A percentile compares a stretch with the other conserved stretches of the same genome.
phyloP scores from a whole-genome alignment of 2,329 filamentous ascomycete species.

The Tolypocladium paradoxum region DNA sequence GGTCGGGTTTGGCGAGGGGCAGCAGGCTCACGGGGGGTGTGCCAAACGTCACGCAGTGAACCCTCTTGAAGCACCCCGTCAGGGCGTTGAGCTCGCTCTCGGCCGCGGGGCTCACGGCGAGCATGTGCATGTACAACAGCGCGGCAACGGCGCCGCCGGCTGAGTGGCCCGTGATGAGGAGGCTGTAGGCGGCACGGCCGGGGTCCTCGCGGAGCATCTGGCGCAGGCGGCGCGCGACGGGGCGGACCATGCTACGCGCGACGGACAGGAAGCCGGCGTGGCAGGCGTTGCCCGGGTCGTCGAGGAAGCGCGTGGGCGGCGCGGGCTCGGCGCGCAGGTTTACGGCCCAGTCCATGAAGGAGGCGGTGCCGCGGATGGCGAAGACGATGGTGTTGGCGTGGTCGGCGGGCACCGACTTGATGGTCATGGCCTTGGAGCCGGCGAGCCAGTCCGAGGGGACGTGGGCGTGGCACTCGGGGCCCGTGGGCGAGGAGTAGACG shows the following conservation, averaged over 20 bases:
- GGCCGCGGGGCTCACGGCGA: conserved; percentile 42
- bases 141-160: conserved; percentile 77
- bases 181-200: conserved; percentile 49
- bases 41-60: conserved; percentile 83
- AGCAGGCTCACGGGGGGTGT: conserved; percentile 65
- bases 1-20: conserved; percentile 51
- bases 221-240: conserved; percentile 60
- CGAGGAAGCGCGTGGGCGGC: conserved; percentile 59
- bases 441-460: conserved; percentile 59
- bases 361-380: conserved; percentile 70
- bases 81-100: conserved; percentile 60
- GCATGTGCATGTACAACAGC: conserved; percentile 74
- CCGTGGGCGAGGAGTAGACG: conserved; percentile 57
- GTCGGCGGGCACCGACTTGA: conserved; percentile 72
- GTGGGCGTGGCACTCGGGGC: conserved; percentile 55
- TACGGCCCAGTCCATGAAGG: conserved; percentile 77
- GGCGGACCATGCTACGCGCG: conserved; percentile 62
- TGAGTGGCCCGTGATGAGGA: conserved; percentile 78
- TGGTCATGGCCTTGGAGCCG: conserved; percentile 77
- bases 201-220: conserved; percentile 64
- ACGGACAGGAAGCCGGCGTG: conserved; percentile 72
- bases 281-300: conserved; percentile 66
- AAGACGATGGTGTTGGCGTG: conserved; percentile 71
- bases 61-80: conserved; percentile 60
- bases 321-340: conserved; percentile 63